phyloP scores from a whole-genome alignment of 441 rosid genomes.

The Adansonia grandidieri region DNA sequence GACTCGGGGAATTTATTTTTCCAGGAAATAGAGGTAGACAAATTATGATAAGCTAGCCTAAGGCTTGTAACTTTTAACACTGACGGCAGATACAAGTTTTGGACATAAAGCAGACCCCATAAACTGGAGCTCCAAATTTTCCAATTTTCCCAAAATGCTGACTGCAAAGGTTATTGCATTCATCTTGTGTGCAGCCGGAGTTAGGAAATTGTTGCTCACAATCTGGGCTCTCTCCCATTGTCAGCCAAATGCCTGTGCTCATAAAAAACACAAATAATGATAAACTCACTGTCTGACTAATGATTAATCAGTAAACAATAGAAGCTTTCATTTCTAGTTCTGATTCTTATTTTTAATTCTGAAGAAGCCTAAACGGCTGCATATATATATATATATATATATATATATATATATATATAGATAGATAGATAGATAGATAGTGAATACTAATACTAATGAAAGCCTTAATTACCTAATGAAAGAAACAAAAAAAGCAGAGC shows the following conservation, averaged over 20 bases:
- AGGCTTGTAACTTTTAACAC: conserved; percentile 9
- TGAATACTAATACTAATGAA: no score
- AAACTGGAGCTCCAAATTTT: conserved; percentile 6
- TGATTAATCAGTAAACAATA: not conserved
- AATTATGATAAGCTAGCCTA: not conserved
- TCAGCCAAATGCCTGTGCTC: not conserved
- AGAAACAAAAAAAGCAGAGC: not conserved
- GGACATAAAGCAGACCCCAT: conserved; percentile 7
- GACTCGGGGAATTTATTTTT: not conserved
- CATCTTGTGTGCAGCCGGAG: conserved; percentile 11
- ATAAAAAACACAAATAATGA: not conserved
- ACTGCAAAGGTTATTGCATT: conserved; percentile 10
- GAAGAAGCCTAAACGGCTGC: not conserved
- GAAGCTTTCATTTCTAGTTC: not conserved
- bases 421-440: no score
- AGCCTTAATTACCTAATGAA: not conserved
- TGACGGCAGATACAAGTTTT: conserved; percentile 11
- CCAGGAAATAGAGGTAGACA: not conserved
- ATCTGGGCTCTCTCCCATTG: not conserved
- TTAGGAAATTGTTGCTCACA: not conserved
- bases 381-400: no score
- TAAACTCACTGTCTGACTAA: not conserved
- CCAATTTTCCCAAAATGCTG: conserved; percentile 6
- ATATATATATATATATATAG: no score
- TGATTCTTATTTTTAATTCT: not conserved